Base-by-base conservation (phyloP, 371 early-diverging fungal genomes). In the Dichotomocladium elegans region DNA sequence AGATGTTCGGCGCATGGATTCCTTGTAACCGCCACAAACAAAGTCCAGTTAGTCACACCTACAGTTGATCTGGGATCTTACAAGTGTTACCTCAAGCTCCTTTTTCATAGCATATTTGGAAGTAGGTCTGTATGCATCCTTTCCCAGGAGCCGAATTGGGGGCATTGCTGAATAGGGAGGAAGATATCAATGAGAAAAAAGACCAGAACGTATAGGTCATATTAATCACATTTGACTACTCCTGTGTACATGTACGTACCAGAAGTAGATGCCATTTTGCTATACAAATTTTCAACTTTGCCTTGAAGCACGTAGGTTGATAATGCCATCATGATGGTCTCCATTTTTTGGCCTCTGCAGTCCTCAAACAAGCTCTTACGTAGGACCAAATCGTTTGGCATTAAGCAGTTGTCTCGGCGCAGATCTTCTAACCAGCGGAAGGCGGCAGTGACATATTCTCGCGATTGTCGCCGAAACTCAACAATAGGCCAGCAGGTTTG, bases 361-460 rank as follows among this genome's bases (percentile, higher is more conserved):
- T 70, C 67, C 49, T 74, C 76, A 61, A 79, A 66, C 33, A 50
- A 66, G 24, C 68, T 66, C 29, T 66, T 51, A 21, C 74, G 51
- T n/a, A 79, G 45, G 3, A 51, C 40, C 10, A 68, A 51, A 11
- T 50, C 44, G 17, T 9, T 9, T 10, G 37, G 21, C 5, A 37
- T n/a, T 17, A n/a, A 37, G 7, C 21, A 9, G 15, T 21, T 21
- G 5, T 37, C 37, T 24, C 35, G 35, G 30, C 61, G 63, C 6
- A 79, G 42, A 17, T 61, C 60, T 35, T 73, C 63, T 7, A 79
- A 60, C 63, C 68, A 68, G 19, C 62, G 63, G 34, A 47, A 61
- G 6, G 72, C 67, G 11, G 42, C 44, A n/a, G 50, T 30, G 3
- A 67, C 57, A 46, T 74, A 79, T 41, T 63, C 63, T 11, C 65